These are phyloP conservation scores for Pseudozyma thailandica DNA, from an alignment of 1,284 basidiomycete species.

Conservation along the genomic window DNA sequence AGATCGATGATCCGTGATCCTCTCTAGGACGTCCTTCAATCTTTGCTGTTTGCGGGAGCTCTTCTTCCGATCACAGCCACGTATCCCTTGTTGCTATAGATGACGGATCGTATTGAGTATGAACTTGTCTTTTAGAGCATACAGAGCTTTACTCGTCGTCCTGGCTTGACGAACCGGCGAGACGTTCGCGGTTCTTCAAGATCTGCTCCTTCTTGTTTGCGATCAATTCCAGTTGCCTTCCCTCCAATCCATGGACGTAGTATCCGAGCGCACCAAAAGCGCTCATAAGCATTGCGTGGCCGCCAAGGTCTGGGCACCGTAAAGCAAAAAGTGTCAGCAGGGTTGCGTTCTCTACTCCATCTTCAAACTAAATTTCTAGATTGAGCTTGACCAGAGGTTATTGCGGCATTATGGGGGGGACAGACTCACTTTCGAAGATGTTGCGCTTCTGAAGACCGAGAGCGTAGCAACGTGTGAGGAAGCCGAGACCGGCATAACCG, in stretches of 20 bases:
- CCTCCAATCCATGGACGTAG: slow-evolving; percentile 65
- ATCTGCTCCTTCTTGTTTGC: slow-evolving; percentile 63
- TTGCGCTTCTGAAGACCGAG: slow-evolving; percentile 66
- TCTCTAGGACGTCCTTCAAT: not conserved
- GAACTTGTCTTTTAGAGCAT: not conserved
- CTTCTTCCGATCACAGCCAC: too few species aligned
- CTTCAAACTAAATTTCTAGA: not conserved
- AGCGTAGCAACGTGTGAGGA: slow-evolving; percentile 65
- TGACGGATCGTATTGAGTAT: slow-evolving; percentile 3
- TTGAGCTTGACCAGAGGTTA: not conserved
- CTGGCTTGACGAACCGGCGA: slow-evolving; percentile 14
- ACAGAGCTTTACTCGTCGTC: slow-evolving; percentile 18
- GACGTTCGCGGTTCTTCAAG: slow-evolving; percentile 51
- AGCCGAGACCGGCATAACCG: slow-evolving; percentile 65
- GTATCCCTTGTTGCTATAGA: too few species aligned
- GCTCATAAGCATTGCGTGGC: slow-evolving; percentile 60
- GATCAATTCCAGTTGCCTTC: slow-evolving; percentile 55
- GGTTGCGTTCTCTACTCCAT: not conserved
- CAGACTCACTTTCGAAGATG: slow-evolving; percentile 65
- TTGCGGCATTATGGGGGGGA: not conserved
- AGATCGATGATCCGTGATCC: too few species aligned
- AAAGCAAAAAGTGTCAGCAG: not conserved
- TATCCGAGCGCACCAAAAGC: slow-evolving; percentile 63
- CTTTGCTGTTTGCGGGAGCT: not conserved
- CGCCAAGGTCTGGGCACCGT: slow-evolving; percentile 57